Evolutionary conservation across 2,329 filamentous ascomycete genomes (phyloP).

Genomic region (Ophiosphaerella herpotricha): DNA sequence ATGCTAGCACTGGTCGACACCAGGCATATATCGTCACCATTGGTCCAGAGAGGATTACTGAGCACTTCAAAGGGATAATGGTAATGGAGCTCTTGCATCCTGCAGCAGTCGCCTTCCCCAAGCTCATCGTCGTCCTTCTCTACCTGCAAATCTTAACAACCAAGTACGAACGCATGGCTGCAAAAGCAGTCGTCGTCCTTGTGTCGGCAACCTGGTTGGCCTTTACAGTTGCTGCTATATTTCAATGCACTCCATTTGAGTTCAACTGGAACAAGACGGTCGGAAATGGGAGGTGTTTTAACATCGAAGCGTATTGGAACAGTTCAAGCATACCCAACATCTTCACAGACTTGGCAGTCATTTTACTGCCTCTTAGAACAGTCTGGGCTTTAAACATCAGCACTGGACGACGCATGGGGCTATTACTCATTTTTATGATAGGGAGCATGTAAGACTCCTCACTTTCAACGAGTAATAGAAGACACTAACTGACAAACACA

Average conservation of each 20-base stretch:
- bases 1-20: constrained; percentile 30
- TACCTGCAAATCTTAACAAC: constrained; percentile 33
- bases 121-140: constrained; percentile 28
- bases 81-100: constrained; percentile 30
- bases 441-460: constrained; percentile 28
- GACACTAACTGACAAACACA: constrained; percentile 4
- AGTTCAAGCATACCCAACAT: constrained; percentile 36
- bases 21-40: constrained; percentile 15
- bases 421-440: constrained; percentile 32
- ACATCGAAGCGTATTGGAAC: constrained; percentile 21
- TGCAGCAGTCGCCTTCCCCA: constrained; percentile 33
- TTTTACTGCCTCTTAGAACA: constrained; percentile 27
- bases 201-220: constrained; percentile 29
- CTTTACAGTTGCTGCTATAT: constrained; percentile 23
- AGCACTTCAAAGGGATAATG: constrained; percentile 31
- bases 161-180: constrained; percentile 24
- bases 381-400: constrained; percentile 28
- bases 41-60: constrained; percentile 17
- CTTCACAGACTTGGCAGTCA: constrained; percentile 24
- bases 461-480: not conserved
- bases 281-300: constrained; percentile 27
- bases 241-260: constrained; percentile 30
- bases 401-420: constrained; percentile 18
- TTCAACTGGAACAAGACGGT: constrained; percentile 35
- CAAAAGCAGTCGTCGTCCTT: constrained; percentile 21